These are phyloP conservation scores for Diospyros kaki DNA, from an alignment of 148 eudicot species.

Conservation along the genomic window DNA sequence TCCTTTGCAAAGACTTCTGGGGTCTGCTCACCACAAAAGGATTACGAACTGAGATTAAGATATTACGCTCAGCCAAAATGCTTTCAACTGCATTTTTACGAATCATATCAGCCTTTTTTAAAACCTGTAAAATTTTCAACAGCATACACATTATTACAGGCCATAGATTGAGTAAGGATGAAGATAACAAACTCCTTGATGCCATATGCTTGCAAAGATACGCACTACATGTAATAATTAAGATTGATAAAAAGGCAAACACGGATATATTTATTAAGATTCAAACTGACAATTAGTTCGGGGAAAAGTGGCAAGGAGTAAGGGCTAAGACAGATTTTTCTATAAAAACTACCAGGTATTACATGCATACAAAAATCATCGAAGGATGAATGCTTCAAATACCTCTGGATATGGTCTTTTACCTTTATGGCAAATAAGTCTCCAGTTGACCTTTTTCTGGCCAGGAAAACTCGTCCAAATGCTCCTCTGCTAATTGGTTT, in stretches of 20 bases:
- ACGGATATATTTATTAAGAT: neutral
- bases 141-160: constrained; percentile 9
- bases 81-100: constrained; percentile 97
- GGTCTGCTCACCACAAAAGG: constrained; percentile 86
- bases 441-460: constrained; percentile 92
- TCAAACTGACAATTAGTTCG: neutral
- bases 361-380: neutral
- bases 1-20: neutral
- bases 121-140: constrained; percentile 52
- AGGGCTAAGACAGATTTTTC: neutral
- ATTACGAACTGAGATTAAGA: constrained; percentile 83
- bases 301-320: neutral
- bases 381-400: neutral
- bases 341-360: neutral
- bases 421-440: constrained; percentile 99
- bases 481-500: constrained; percentile 99
- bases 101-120: constrained; percentile 97
- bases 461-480: constrained; percentile 95
- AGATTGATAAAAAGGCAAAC: neutral
- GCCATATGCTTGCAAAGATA: neutral
- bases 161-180: constrained; percentile 3
- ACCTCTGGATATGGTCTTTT: constrained; percentile 2
- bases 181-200: neutral
- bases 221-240: neutral
- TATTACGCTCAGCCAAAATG: constrained; percentile 96